Evolutionary conservation across 1,284 basidiomycete species (phyloP), one percentile per base, ranked within the genome.

Genomic region (Moesziomyces aphidis): DNA sequence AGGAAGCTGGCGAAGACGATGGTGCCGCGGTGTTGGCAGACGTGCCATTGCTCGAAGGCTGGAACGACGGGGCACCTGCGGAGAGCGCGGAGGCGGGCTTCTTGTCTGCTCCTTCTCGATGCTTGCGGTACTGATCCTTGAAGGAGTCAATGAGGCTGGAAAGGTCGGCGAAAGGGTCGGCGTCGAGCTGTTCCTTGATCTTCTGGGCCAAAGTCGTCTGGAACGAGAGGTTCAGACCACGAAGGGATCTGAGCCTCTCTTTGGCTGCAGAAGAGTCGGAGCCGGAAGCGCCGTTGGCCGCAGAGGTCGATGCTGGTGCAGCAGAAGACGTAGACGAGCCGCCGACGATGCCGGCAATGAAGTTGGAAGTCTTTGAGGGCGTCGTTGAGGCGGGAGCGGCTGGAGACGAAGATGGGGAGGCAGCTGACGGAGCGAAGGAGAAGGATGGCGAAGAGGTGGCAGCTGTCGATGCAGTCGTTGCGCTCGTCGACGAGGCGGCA

Each of bases 121-220:
- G 71, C 31, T 65, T 73, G 8, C 61, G 50, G 42, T 73, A 73
- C 59, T 73, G 71, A 8, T 49, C 52, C n/a, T 24, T n/a, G 55
- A 73, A 57, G 6, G 61, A 44, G 31, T 64, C 60, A 51, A 68
- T 52, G 51, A 73, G 57, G 15, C 11, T 8, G 2, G 58, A 48
- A 15, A 73, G 64, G n/a, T 73, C 71, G 3, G 58, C 65, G 36
- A 73, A 73, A 2, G 71, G 65, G 36, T 73, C 71, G 11, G 55
- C 55, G 3, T 64, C 65, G 21, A 73, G 66, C 45, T 69, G 71
- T 51, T 50, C 65, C 42, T 61, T 69, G 55, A 69, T 51, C 55
- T 64, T 69, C 26, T 68, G 54, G 5, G 61, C 17, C 5, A 73
- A 44, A 3, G 58, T 50, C 10, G 61, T 36, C 39, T 73, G 71